Base-by-base conservation (phyloP, 306 rosid genomes). In the Quillaja saponaria region DNA sequence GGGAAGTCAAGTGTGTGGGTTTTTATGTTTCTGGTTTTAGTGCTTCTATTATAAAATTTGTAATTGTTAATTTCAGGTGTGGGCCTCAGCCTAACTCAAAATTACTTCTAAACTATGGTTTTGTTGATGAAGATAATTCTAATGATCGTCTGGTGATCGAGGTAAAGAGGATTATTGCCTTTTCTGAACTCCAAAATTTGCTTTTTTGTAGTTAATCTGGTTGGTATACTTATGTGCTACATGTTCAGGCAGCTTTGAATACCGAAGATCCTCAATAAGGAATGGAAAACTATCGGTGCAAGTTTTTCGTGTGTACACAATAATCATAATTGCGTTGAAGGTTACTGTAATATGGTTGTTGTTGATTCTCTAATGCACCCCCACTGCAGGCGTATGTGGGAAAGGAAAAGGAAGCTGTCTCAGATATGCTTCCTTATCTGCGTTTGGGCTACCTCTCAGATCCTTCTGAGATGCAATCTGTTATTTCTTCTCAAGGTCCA, bases 41-140 rank as follows among this genome's bases (percentile, higher is more conserved):
- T 42, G 25, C 17, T 49, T 42, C 15, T 56, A 55, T 54, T 13
- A 41, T 44, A 56, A 72, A 54, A 48, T 55, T 31, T 54, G 3
- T 37, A 74, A 68, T 68, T 72, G 64, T 58, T 19, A 31, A 61
- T 48, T 74, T 60, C 85, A 92, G 99, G 99, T 92, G 99, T 81
- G 99, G 99, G 37, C 99, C 99, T 34, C 99, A 92, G 67, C 95
- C 99, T 78, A 92, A 92, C 76, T 64, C 96, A 37, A 92, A 78
- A 76, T 71, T 92, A 68, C 96, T 89, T 72, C 70, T 87, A 66
- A 92, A 92, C 76, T 92, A 92, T 38, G 99, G 99, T 40, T 89
- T 92, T 73, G 89, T 92, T 47, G 99, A 92, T 56, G 96, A 86
- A 65, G 85, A 86, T 64, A 92, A 86, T 78, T 21, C 79, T 51